A percentile compares a stretch with the other conserved stretches of the same genome.
Evolutionary conservation across 2,329 filamentous ascomycete genomes (phyloP).

Genomic region (Penicillium decumbens): DNA sequence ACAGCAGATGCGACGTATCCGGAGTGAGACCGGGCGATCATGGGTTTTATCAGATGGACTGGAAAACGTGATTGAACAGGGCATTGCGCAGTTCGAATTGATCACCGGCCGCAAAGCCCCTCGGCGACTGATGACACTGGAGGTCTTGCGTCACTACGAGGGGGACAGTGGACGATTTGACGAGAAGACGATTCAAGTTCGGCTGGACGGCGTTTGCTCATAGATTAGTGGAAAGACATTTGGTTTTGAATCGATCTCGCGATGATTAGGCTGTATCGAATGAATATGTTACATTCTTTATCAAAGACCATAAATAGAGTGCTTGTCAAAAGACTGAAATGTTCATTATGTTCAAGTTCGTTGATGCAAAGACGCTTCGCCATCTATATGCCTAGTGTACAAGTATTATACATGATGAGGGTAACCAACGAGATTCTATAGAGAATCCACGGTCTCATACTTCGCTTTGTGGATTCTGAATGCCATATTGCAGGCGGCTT

Average conservation of each 20-base stretch:
- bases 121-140: slow-evolving; percentile 64
- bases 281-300: not conserved
- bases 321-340: not conserved
- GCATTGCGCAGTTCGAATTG: slow-evolving; percentile 75
- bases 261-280: not conserved
- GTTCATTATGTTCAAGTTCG: not conserved
- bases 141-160: slow-evolving; percentile 47
- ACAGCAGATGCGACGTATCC: slow-evolving; percentile 60
- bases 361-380: not conserved
- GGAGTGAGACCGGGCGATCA: slow-evolving; percentile 47
- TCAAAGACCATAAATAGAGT: not conserved
- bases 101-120: slow-evolving; percentile 72
- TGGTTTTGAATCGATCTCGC: not conserved
- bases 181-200: slow-evolving; percentile 36
- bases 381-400: not conserved
- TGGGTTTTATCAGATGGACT: slow-evolving; percentile 75
- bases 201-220: slow-evolving; percentile 29
- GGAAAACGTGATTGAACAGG: slow-evolving; percentile 72
- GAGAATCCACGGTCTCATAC: not conserved
- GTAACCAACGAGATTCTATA: not conserved
- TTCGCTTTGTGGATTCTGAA: slow-evolving; percentile 29
- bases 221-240: slow-evolving; percentile 1
- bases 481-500: slow-evolving; percentile 35
- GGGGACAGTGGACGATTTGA: slow-evolving; percentile 35
- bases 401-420: not conserved